phyloP scores from a whole-genome alignment of 306 rosid genomes.

The Corylus americana region DNA sequence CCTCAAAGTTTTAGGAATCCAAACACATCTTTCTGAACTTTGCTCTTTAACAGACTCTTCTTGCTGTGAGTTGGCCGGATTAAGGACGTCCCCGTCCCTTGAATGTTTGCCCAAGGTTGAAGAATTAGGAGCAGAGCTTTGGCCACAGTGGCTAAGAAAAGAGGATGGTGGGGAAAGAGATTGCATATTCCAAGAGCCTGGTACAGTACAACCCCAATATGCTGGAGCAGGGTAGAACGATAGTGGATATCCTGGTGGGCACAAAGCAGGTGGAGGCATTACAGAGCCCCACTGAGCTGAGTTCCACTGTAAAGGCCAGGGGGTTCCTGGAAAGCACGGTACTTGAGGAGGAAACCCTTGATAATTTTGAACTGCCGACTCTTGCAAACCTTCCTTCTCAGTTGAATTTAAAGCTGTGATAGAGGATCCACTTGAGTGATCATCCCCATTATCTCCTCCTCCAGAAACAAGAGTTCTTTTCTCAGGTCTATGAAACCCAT shows the following conservation, averaged over 20 bases:
- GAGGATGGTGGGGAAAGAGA: conserved; percentile 45
- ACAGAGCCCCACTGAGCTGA: conserved; percentile 53
- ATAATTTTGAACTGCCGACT: conserved; percentile 34
- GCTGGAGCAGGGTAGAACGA: conserved; percentile 55
- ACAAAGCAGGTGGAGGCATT: conserved; percentile 51
- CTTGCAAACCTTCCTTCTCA: conserved; percentile 44
- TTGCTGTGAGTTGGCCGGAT: conserved; percentile 29
- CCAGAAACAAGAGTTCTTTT: conserved; percentile 31
- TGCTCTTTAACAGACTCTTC: conserved; percentile 41
- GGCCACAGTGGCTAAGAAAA: conserved; percentile 30
- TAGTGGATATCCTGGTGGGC: conserved; percentile 55
- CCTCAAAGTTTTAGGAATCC: conserved; percentile 68
- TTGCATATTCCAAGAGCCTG: conserved; percentile 57
- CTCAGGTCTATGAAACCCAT: conserved; percentile 44
- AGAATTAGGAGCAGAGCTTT: conserved; percentile 40
- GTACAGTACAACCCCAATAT: conserved; percentile 58
- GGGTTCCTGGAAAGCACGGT: conserved; percentile 47
- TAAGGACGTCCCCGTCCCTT: conserved; percentile 51
- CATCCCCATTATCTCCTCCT: conserved; percentile 41
- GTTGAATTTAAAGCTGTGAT: conserved; percentile 50
- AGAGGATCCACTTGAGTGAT: conserved; percentile 56
- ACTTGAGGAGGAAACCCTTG: conserved; percentile 54
- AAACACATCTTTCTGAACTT: conserved; percentile 38
- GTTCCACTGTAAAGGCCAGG: conserved; percentile 62
- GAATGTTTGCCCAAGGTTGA: conserved; percentile 65